Conservation (phyloP, 495 filamentous ascomycete species). For the Aspergillus hancockii region DNA sequence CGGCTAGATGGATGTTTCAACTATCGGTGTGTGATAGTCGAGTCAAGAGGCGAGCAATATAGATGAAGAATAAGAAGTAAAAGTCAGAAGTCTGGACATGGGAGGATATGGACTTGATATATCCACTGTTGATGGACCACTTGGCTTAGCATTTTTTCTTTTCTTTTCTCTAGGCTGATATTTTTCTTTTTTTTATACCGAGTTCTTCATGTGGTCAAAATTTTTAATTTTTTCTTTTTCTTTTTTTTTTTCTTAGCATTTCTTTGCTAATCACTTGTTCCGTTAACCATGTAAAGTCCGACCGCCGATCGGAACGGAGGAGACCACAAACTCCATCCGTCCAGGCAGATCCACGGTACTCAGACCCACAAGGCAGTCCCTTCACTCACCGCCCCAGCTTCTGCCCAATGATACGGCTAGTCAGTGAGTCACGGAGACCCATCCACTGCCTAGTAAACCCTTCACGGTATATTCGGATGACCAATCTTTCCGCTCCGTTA, state of each 20-base stretch:
- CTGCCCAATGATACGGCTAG: constrained; percentile 4
- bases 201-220: constrained; percentile 3
- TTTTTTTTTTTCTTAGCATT: constrained; percentile 9
- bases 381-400: constrained; percentile 14
- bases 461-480: constrained; percentile 13
- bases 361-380: neutral
- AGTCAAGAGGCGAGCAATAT: neutral
- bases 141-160: constrained; percentile 5
- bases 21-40: constrained; percentile 4
- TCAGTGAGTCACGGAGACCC: constrained; percentile 15
- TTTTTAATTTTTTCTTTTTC: constrained; percentile 16
- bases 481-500: constrained; percentile 22
- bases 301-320: constrained; percentile 18
- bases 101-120: constrained; percentile 7
- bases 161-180: constrained; percentile 10
- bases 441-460: neutral
- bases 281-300: constrained; percentile 17
- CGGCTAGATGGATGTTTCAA: neutral
- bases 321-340: constrained; percentile 12
- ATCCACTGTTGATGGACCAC: constrained; percentile 2
- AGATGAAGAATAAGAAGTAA: neutral
- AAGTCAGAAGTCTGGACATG: neutral
- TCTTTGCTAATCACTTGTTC: constrained; percentile 8
- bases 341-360: constrained; percentile 1
- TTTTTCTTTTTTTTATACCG: constrained; percentile 1